Conservation (phyloP, 805 yeast species). For the Dipodascopsis uninucleata region DNA sequence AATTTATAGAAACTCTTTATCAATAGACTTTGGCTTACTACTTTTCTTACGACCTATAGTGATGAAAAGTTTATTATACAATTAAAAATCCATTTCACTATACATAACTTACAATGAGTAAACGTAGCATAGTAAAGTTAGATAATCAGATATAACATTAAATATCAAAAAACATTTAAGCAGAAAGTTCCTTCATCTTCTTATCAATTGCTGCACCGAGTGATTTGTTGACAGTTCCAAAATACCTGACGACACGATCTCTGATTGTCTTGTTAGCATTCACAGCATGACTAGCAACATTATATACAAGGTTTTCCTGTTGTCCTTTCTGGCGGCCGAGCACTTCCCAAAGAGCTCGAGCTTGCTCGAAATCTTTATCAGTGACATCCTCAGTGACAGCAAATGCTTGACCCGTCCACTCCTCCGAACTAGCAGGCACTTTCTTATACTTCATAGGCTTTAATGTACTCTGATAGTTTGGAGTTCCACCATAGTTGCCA, state of each 20-base stretch:
- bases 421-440: slow-evolving; percentile 57
- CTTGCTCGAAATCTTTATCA: slow-evolving; percentile 72
- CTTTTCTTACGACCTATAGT: no score
- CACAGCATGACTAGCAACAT: slow-evolving; percentile 67
- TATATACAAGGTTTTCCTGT: slow-evolving; percentile 78
- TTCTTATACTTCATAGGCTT: slow-evolving; percentile 31
- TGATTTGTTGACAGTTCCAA: slow-evolving; percentile 63
- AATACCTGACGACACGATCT: slow-evolving; percentile 73
- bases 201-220: slow-evolving; percentile 62
- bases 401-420: slow-evolving; percentile 76
- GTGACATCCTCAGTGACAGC: slow-evolving; percentile 56
- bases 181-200: no score
- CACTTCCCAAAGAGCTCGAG: slow-evolving; percentile 73
- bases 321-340: slow-evolving; percentile 75
- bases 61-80: not conserved
- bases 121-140: not conserved
- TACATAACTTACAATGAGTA: no score
- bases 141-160: no score
- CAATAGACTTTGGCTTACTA: no score
- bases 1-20: no score
- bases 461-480: slow-evolving; percentile 42
- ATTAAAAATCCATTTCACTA: not conserved
- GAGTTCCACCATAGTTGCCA: slow-evolving; percentile 48
- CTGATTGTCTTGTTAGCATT: slow-evolving; percentile 73
- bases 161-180: no score